phyloP scores from a whole-genome alignment of 73 alveolate genomes.

The Effrenium voratum region DNA sequence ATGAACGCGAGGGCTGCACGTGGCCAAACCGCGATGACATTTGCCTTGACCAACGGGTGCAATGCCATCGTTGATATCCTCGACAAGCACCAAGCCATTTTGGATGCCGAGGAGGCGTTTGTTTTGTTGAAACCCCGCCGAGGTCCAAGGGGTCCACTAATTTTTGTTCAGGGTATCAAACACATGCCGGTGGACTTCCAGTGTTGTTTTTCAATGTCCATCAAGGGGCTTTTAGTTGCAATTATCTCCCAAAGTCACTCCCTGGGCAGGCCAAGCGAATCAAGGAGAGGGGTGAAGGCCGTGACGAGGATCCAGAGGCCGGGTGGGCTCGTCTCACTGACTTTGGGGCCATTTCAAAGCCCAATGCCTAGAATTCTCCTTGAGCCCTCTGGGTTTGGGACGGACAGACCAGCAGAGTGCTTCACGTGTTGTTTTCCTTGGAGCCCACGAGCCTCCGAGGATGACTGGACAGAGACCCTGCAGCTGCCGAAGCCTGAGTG shows the following conservation, averaged over 20 bases:
- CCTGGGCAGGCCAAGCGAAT: slow-evolving; percentile 54
- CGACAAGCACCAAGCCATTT: slow-evolving; percentile 87
- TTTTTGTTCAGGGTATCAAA: background rate
- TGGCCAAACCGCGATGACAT: slow-evolving; percentile 91
- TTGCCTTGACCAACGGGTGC: slow-evolving; percentile 82
- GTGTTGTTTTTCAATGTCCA: too few relatives aligned
- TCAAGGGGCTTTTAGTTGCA: too few relatives aligned
- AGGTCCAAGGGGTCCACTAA: background rate
- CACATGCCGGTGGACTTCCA: too few relatives aligned
- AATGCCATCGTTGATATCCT: slow-evolving; percentile 71
- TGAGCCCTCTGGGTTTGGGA: too few relatives aligned
- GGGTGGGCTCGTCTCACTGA: too few relatives aligned
- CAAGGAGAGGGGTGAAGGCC: slow-evolving; percentile 73
- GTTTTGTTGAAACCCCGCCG: background rate
- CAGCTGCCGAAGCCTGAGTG: slow-evolving; percentile 91
- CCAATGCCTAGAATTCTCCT: too few relatives aligned
- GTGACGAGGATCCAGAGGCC: background rate
- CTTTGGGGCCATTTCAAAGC: too few relatives aligned
- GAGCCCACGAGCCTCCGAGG: background rate
- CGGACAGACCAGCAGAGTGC: too few relatives aligned
- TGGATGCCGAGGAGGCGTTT: slow-evolving; percentile 76
- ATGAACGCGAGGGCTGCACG: slow-evolving; percentile 54
- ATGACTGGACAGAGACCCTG: slow-evolving; percentile 43
- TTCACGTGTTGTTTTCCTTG: too few relatives aligned
- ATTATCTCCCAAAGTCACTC: background rate